Conservation (phyloP, 1,284 basidiomycete genomes). For the Cutaneotrichosporon cutaneum region DNA sequence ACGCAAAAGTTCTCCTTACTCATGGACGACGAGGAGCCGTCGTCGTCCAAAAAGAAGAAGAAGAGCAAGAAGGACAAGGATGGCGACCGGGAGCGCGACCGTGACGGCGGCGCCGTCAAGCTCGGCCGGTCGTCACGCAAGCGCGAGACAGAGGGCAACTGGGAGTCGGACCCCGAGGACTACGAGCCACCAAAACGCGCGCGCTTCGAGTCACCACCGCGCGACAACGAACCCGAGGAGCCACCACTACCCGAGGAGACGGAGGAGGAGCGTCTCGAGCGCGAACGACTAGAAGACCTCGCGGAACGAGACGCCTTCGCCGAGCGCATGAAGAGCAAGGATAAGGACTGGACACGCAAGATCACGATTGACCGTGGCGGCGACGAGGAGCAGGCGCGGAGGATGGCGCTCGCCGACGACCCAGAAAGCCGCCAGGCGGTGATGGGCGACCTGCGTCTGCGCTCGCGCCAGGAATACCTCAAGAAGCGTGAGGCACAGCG, state of each 20-base stretch:
- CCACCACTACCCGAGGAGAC: slow-evolving; percentile 54
- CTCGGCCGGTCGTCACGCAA: slow-evolving; percentile 65
- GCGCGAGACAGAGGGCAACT: slow-evolving; percentile 62
- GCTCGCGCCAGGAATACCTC: slow-evolving; percentile 89
- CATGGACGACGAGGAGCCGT: slow-evolving; percentile 65
- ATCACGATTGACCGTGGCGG: slow-evolving; percentile 86
- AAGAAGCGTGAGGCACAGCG: slow-evolving; percentile 94
- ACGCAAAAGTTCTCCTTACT: slow-evolving; percentile 72
- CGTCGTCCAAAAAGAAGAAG: slow-evolving; percentile 46
- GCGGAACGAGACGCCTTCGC: slow-evolving; percentile 91
- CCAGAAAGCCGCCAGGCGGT: slow-evolving; percentile 70
- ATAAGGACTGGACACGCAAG: slow-evolving; percentile 81
- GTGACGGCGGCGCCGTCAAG: slow-evolving; percentile 55
- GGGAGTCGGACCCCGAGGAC: slow-evolving; percentile 54
- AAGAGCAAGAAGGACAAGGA: slow-evolving; percentile 54
- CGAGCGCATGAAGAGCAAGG: slow-evolving; percentile 77
- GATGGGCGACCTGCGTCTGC: slow-evolving; percentile 76
- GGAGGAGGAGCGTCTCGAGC: slow-evolving; percentile 68
- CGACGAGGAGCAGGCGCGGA: slow-evolving; percentile 76
- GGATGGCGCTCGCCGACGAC: slow-evolving; percentile 82
- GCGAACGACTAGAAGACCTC: slow-evolving; percentile 73
- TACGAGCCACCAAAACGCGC: slow-evolving; percentile 64
- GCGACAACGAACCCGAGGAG: slow-evolving; percentile 28
- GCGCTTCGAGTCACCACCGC: slow-evolving; percentile 42
- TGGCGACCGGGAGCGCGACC: slow-evolving; percentile 13